Evolutionary conservation across 352 stramenopile genomes (phyloP).

Genomic region (Phytophthora citricola): DNA sequence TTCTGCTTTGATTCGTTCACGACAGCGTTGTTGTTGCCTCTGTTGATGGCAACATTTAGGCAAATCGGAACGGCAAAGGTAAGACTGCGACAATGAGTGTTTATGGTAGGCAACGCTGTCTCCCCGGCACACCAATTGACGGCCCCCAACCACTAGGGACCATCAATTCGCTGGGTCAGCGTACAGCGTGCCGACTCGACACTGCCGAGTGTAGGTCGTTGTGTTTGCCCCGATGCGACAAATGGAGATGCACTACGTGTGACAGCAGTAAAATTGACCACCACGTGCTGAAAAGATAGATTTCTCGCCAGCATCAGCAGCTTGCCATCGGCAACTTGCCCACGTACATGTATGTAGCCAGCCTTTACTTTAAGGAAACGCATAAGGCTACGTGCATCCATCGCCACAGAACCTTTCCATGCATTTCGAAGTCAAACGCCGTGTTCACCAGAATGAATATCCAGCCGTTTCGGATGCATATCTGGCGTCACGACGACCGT

Average conservation of each 20-base stretch:
- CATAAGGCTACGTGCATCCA: too few species aligned
- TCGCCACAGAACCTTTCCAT: too few species aligned
- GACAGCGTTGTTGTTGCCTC: background rate
- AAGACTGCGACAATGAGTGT: slow-evolving; percentile 9
- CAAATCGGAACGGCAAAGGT: slow-evolving; percentile 13
- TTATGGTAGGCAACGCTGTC: background rate
- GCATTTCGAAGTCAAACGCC: background rate
- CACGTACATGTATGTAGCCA: too few species aligned
- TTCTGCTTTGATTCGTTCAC: background rate
- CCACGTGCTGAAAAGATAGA: background rate
- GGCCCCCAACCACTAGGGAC: too few species aligned
- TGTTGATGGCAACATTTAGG: slow-evolving; percentile 15
- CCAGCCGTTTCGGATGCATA: background rate
- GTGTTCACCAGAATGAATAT: slow-evolving; percentile 13
- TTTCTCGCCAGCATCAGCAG: background rate
- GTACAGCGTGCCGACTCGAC: too few species aligned
- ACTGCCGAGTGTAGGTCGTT: slow-evolving; percentile 6
- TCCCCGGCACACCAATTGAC: slow-evolving; percentile 7
- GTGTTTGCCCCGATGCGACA: slow-evolving; percentile 3
- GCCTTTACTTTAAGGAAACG: too few species aligned
- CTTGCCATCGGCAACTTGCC: background rate
- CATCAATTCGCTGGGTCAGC: too few species aligned
- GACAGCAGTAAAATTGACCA: slow-evolving; percentile 1
- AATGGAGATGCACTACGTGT: slow-evolving; percentile 12
- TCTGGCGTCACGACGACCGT: slow-evolving; percentile 1